A percentile compares a stretch with the other conserved stretches of the same genome.
Conservation (phyloP, 2,329 filamentous ascomycete species). For the Lachnellula subtilissima region DNA sequence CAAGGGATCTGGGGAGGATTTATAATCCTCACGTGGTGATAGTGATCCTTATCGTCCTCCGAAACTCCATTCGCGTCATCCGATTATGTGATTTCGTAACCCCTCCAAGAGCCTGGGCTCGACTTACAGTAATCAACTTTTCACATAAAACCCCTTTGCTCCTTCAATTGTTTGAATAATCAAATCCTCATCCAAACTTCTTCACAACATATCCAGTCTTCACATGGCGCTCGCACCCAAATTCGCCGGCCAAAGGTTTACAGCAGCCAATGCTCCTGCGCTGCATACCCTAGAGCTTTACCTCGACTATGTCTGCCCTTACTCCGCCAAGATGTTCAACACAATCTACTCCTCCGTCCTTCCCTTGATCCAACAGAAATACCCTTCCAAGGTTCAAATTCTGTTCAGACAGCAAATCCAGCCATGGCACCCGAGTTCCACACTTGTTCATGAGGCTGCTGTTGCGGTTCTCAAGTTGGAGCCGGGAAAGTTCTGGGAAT, state of each 20-base stretch:
- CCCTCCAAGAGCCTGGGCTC: too few species aligned
- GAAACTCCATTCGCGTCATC: too few species aligned
- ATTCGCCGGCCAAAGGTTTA: conserved; percentile 67
- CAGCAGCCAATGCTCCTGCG: conserved; percentile 37
- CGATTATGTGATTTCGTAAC: too few species aligned
- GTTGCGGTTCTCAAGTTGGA: conserved; percentile 70
- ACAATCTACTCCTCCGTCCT: conserved; percentile 65
- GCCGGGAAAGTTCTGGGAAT: conserved; percentile 72
- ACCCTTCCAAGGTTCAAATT: conserved; percentile 57
- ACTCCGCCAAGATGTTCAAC: conserved; percentile 65
- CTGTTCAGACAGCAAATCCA: conserved; percentile 91
- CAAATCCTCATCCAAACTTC: not conserved
- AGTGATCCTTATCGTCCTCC: too few species aligned
- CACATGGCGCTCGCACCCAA: conserved; percentile 72
- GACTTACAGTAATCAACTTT: too few species aligned
- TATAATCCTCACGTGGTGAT: too few species aligned
- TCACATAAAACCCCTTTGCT: too few species aligned
- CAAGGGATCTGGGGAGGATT: too few species aligned
- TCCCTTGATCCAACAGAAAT: conserved; percentile 58
- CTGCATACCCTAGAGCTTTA: conserved; percentile 61
- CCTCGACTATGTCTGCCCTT: conserved; percentile 89
- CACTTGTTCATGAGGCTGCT: conserved; percentile 75
- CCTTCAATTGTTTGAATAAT: not conserved
- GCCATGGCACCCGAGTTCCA: conserved; percentile 89
- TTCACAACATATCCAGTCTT: not conserved